phyloP scores from a whole-genome alignment of 768 basidiomycete genomes.

The Pisolithus marmoratus region DNA sequence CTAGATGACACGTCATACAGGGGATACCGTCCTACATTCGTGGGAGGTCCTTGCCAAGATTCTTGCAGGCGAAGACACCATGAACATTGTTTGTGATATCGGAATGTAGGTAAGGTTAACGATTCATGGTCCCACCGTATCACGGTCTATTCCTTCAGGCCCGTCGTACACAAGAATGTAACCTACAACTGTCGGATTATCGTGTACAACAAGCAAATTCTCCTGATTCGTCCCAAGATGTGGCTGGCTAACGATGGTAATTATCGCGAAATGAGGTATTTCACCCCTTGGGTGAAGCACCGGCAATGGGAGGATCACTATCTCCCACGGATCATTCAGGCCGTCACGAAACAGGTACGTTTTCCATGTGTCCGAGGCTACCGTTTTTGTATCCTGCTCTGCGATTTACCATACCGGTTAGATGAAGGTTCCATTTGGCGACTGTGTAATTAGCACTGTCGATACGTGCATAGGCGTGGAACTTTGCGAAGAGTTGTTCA shows the following conservation, averaged over 20 bases:
- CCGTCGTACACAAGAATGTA: constrained; percentile 95
- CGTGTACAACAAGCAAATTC: constrained; percentile 77
- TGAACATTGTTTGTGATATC: constrained; percentile 91
- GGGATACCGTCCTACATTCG: constrained; percentile 93
- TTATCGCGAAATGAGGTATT: constrained; percentile 85
- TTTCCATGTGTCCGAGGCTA: background rate
- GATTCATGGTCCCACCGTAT: no score
- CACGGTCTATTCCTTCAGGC: constrained; percentile 48
- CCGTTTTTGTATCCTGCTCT: no score
- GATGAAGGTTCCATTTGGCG: constrained; percentile 92
- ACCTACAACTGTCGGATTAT: constrained; percentile 96
- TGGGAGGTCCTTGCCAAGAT: constrained; percentile 98
- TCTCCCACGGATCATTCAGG: constrained; percentile 83
- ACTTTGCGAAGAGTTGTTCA: constrained; percentile 96
- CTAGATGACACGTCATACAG: constrained; percentile 34
- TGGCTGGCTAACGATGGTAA: constrained; percentile 99
- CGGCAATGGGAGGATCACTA: constrained; percentile 88
- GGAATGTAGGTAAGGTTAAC: constrained; percentile 72
- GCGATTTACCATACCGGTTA: constrained; percentile 22
- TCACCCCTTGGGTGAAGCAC: constrained; percentile 93
- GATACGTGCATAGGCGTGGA: constrained; percentile 98
- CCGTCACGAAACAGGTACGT: constrained; percentile 80
- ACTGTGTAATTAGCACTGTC: constrained; percentile 85
- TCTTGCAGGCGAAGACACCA: constrained; percentile 67
- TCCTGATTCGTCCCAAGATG: constrained; percentile 98